Conservation (phyloP, 108 stramenopile genomes). For the Skeletonema costatum region DNA sequence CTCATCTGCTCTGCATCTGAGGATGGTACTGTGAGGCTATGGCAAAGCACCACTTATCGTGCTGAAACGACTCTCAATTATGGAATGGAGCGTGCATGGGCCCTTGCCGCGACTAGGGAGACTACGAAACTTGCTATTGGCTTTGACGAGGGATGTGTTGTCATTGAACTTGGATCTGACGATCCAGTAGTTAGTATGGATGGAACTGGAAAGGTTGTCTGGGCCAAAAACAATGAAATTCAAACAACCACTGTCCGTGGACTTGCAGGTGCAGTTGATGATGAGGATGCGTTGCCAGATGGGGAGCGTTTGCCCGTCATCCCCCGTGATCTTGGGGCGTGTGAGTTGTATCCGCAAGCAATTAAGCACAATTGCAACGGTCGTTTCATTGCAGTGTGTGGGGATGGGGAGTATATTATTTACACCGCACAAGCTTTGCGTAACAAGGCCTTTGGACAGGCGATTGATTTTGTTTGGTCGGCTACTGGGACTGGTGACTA, state of each 20-base stretch:
- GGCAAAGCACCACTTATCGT: slow-evolving; percentile 98
- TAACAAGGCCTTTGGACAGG: slow-evolving; percentile 98
- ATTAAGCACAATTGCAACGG: slow-evolving; percentile 99
- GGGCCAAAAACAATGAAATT: slow-evolving; percentile 97
- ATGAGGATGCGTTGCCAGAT: slow-evolving; percentile 82
- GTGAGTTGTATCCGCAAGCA: slow-evolving; percentile 95
- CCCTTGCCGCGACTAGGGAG: slow-evolving; percentile 91
- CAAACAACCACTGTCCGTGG: slow-evolving; percentile 92
- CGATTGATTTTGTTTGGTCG: slow-evolving; percentile 98
- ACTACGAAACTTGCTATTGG: slow-evolving; percentile 98
- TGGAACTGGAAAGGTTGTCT: slow-evolving; percentile 94
- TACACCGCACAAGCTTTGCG: slow-evolving; percentile 97
- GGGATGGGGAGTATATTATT: slow-evolving; percentile 99
- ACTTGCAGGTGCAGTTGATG: slow-evolving; percentile 67
- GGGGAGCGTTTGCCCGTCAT: slow-evolving; percentile 86
- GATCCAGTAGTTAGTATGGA: slow-evolving; percentile 99
- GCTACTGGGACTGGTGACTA: slow-evolving; percentile 96
- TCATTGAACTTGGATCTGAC: slow-evolving; percentile 97
- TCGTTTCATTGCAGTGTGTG: slow-evolving; percentile 96
- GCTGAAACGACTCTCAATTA: slow-evolving; percentile 99
- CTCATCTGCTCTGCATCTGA: slow-evolving; percentile 96
- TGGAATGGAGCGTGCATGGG: slow-evolving; percentile 98
- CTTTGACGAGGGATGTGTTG: slow-evolving; percentile 99
- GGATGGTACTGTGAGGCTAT: slow-evolving; percentile 98
- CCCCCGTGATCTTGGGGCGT: slow-evolving; percentile 92